Conservation (phyloP, 169 alveolate genomes). For the Cryptosporidium meleagridis region DNA sequence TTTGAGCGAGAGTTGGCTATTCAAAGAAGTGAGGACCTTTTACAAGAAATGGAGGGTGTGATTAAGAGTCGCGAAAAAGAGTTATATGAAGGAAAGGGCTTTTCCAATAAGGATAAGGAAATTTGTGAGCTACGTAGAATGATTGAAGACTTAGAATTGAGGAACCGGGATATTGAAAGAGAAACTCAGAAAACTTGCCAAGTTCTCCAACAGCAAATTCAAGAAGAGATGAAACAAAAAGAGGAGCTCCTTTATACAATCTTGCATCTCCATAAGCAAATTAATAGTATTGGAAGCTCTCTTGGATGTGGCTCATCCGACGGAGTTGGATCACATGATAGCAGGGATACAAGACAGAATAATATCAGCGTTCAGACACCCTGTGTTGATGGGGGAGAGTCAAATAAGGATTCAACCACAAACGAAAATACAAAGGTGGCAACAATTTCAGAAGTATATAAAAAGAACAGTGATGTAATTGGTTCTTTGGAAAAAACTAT, state of each 20-base stretch:
- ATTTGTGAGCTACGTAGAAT: conserved; percentile 32
- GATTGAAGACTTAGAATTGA: conserved; percentile 43
- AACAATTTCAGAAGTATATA: neutral
- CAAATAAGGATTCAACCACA: neutral
- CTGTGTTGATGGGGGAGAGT: neutral
- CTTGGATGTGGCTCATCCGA: neutral
- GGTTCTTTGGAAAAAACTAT: conserved; percentile 40
- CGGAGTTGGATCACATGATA: neutral
- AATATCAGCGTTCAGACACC: neutral
- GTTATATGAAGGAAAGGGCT: neutral
- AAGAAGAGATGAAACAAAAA: conserved; percentile 71
- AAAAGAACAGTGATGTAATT: conserved; percentile 21
- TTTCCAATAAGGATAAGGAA: conserved; percentile 30
- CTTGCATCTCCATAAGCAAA: conserved; percentile 63
- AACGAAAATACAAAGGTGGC: neutral
- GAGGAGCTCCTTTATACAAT: conserved; percentile 56
- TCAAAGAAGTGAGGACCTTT: conserved; percentile 37
- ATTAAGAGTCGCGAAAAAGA: conserved; percentile 54
- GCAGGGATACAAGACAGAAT: neutral
- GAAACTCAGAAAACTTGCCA: conserved; percentile 64
- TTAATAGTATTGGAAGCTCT: conserved; percentile 21
- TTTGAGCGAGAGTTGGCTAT: conserved; percentile 56
- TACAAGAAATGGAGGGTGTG: conserved; percentile 52
- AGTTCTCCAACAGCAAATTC: conserved; percentile 57
- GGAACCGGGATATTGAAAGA: conserved; percentile 48